phyloP scores from a whole-genome alignment of 176 grass and related monocot species.

The Carex cristatella region DNA sequence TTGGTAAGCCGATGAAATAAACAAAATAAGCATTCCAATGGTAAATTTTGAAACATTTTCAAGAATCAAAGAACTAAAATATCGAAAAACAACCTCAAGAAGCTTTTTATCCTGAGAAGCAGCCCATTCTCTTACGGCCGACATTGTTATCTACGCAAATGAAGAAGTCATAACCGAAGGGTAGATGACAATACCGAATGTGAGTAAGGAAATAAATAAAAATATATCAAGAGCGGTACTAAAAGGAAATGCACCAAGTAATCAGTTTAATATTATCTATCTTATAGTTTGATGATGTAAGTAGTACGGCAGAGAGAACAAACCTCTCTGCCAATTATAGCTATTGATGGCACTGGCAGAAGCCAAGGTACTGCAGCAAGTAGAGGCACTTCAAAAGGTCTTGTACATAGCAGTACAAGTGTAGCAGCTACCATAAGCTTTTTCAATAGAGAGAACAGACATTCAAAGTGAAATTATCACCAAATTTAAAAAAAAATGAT shows the following conservation, averaged over 20 bases:
- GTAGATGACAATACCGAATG: neutral
- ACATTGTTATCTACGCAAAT: conserved; percentile 91
- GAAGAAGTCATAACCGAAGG: neutral
- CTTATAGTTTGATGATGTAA: neutral
- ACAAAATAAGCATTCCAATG: conserved; percentile 20
- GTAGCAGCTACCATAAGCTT: conserved; percentile 98
- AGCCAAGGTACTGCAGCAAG: conserved; percentile 69
- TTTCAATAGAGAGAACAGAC: conserved; percentile 17
- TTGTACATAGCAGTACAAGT: conserved; percentile 78
- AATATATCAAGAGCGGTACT: neutral
- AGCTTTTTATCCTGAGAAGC: conserved; percentile 85
- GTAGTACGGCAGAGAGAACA: neutral
- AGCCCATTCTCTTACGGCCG: conserved; percentile 95
- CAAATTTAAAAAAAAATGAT: neutral
- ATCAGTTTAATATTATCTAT: neutral
- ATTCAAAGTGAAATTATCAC: neutral
- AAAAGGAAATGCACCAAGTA: neutral
- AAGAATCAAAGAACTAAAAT: conserved; percentile 7
- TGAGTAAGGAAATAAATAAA: neutral
- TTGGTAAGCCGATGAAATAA: conserved; percentile 25
- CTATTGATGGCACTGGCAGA: conserved; percentile 90
- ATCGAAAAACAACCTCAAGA: conserved; percentile 61
- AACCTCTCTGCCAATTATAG: conserved; percentile 99
- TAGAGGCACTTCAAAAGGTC: conserved; percentile 62
- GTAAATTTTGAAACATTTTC: neutral